Base-by-base conservation (phyloP, 2,329 filamentous ascomycete species). In the Fusarium floridanum region DNA sequence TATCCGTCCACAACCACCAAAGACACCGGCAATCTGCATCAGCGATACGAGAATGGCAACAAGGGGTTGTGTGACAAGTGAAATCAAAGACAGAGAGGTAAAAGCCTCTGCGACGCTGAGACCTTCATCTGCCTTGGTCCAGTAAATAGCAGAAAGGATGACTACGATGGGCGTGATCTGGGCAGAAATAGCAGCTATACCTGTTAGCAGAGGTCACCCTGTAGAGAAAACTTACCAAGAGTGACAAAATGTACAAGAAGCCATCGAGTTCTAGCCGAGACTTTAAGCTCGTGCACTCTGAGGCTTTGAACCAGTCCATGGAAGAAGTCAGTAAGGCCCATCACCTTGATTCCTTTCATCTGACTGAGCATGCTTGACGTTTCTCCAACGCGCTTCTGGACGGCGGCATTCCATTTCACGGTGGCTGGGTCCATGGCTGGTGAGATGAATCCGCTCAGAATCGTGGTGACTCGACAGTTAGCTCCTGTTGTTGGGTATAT, bases 281-380 rank as follows among this genome's bases (percentile, higher is more conserved):
- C 71, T 6, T 79, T 77, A n/a, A 87, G 71, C 70, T 86, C 85
- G 1, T 78, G 62, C 1, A 82, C 74, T 14, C 85, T 79, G 1
- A 85, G 70, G 14, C 76, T 64, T 41, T 85, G 84, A 1, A 86
- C 67, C 17, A 80, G 76, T 2, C 70, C 48, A 5, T 76, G 73
- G 24, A 85, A 74, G 34, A 77, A 80, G 32, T 81, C 78, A 2
- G 80, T 81, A 6, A 86, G 77, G 0, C 85, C 85, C 73, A 83
- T 83, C 81, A 87, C 85, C 57, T 86, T 86, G 64, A 87, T 77
- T 3, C 82, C 81, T 65, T 86, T 86, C 71, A 87, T 86, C 12
- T 81, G 80, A 5, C 75, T 77, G 1, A 87, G 79, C 77, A 85
- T 84, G n/a, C 77, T 79, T 8, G 83, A 81, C 0, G 84, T 85